Percentiles rank a stretch among this genome's conserved stretches.
Evolutionary conservation across 1,284 basidiomycete species (phyloP).

Genomic region (Apiotrichum veenhuisii): DNA sequence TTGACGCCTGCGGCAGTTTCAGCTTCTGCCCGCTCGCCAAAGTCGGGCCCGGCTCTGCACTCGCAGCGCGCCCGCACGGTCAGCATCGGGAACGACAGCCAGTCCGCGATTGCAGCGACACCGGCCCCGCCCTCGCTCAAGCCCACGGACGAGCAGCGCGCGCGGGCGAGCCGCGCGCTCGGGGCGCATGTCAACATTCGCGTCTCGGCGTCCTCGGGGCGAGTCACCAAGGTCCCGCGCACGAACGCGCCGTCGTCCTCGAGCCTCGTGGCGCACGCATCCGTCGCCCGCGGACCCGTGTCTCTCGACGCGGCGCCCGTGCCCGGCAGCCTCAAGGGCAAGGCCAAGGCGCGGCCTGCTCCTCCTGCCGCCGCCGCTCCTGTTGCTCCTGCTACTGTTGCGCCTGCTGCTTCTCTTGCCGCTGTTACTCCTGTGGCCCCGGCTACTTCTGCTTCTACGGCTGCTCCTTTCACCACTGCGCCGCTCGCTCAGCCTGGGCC

Average conservation of each 20-base stretch:
- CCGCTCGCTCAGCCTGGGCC: too few species aligned
- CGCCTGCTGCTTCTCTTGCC: background rate
- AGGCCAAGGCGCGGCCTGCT: background rate
- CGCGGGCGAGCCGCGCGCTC: background rate
- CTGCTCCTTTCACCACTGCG: background rate
- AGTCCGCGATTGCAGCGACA: background rate
- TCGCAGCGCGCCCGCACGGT: slow-evolving; percentile 2
- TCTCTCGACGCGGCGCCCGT: slow-evolving; percentile 15
- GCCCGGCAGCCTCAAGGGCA: slow-evolving; percentile 9
- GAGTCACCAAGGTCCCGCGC: slow-evolving; percentile 3
- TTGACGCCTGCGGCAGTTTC: too few species aligned
- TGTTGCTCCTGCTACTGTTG: background rate
- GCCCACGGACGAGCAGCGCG: slow-evolving; percentile 11
- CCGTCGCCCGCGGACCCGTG: slow-evolving; percentile 16
- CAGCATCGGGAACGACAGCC: background rate
- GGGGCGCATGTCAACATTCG: background rate
- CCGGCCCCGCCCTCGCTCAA: slow-evolving; percentile 10
- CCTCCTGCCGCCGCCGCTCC: background rate
- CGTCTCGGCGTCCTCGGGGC: background rate
- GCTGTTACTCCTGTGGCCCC: background rate
- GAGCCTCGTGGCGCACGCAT: slow-evolving; percentile 18
- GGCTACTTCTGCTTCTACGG: background rate
- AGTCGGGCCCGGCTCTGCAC: background rate
- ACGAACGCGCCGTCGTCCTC: background rate
- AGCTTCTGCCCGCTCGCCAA: background rate